Percentiles rank a stretch among this genome's conserved stretches.
Evolutionary conservation across 2,329 filamentous ascomycete species (phyloP).

Genomic region (Dryadomyces quercus-mongolicae): DNA sequence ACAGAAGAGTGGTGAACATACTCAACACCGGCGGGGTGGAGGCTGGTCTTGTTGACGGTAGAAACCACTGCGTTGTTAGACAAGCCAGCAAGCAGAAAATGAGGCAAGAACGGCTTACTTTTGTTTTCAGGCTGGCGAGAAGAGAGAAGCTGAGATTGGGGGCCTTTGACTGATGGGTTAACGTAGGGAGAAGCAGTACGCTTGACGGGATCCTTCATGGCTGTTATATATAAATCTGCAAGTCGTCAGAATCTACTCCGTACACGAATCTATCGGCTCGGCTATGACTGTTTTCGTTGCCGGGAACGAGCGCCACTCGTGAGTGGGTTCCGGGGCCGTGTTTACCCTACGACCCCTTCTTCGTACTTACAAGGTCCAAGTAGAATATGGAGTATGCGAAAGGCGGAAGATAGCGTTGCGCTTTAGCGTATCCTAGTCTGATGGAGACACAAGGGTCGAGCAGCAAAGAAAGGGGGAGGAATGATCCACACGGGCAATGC

Average conservation of each 20-base stretch:
- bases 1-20: conserved; percentile 37
- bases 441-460: conserved; percentile 4
- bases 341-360: not conserved
- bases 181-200: conserved; percentile 32
- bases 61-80: conserved; percentile 34
- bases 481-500: conserved; percentile 1
- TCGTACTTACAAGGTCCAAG: not conserved
- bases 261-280: not conserved
- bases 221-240: conserved; percentile 15
- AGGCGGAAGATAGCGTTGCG: not conserved
- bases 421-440: conserved; percentile 4
- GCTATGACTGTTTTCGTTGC: not conserved
- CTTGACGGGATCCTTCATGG: conserved; percentile 27
- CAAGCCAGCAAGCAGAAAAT: not conserved
- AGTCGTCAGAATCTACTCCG: not conserved
- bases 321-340: not conserved
- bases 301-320: not conserved
- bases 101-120: conserved; percentile 17
- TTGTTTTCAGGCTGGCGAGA: conserved; percentile 16
- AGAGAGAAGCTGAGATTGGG: conserved; percentile 26
- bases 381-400: not conserved
- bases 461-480: not conserved
- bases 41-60: conserved; percentile 78
- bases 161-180: conserved; percentile 31
- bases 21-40: conserved; percentile 85